Evolutionary conservation across 2,329 filamentous ascomycete species (phyloP), one percentile per base, ranked within the genome.

Genomic region (Penicillium sp.): DNA sequence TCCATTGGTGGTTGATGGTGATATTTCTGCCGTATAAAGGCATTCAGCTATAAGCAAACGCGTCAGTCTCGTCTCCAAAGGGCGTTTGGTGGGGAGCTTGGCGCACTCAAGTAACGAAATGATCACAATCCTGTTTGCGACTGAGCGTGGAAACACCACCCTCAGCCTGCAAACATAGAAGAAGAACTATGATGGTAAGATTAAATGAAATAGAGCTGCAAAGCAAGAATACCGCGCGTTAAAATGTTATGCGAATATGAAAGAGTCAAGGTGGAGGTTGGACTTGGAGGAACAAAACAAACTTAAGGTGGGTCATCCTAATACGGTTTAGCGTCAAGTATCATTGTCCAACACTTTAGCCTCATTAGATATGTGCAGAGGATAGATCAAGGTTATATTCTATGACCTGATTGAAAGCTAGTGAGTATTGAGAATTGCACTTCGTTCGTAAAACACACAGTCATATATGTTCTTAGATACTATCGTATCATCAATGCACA

Each of bases 1-100:
- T 74, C 71, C 73, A 76, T 76, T 26, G 54, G 57, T 53, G 9
- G 4, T n/a, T 21, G 11, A 29, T 35, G n/a, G n/a, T 7, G 7
- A 49, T 58, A 61, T 48, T 22, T 13, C 52, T 60, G 55, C 55
- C n/a, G 31, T 10, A 8, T 47, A 42, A 52, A 52, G 27, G 21
- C 19, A 59, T 61, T 49, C 8, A 55, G 19, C 55, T 59, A 11
- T 21, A 14, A 8, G 33, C 9, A 8, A 29, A 50, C 19, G n/a
- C 16, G 21, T 57, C 42, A 55, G 53, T 42, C n/a, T 54, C 16
- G 14, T 27, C n/a, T 11, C n/a, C 19, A 10, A 26, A 8, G 16
- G 29, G 22, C 9, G 11, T 27, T 31, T 48, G 22, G 42, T 42
- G 19, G 33, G 33, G 43, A 19, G 42, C 6, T 13, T 46, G 50